Percentiles rank a stretch among this genome's conserved stretches.
phyloP scores from a whole-genome alignment of 192 early-diverging fungal species.

The Nowakowskiella sp. region DNA sequence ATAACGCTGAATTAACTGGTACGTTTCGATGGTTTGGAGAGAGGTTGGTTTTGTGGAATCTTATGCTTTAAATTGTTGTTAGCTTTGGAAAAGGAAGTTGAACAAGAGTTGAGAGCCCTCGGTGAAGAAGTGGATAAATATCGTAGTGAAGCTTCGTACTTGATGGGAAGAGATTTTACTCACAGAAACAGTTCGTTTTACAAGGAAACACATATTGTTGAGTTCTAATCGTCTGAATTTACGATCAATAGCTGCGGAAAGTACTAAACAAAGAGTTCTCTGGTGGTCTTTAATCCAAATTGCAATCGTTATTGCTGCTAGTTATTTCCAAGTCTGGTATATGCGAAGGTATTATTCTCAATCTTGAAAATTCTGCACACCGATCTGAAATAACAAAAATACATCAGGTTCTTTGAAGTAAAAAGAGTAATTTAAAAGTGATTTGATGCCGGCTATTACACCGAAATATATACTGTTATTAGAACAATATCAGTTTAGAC shows the following conservation, averaged over 20 bases:
- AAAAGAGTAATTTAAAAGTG: neutral
- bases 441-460: too few relatives aligned
- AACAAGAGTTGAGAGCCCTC: neutral
- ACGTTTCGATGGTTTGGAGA: neutral
- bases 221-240: neutral
- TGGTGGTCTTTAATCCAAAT: neutral
- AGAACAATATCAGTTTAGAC: too few relatives aligned
- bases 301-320: neutral
- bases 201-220: neutral
- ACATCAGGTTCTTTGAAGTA: slow-evolving; percentile 3
- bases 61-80: neutral
- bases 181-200: neutral
- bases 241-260: neutral
- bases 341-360: too few relatives aligned
- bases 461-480: too few relatives aligned
- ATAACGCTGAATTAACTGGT: neutral
- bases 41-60: neutral
- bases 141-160: neutral
- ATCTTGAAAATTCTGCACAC: too few relatives aligned
- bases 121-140: neutral
- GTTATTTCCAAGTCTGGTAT: neutral
- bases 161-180: neutral
- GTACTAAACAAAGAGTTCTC: neutral
- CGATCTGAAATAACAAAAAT: too few relatives aligned
- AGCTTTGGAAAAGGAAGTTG: neutral